Evolutionary conservation across 768 basidiomycete species (phyloP).

Genomic region (Agrocybe pediades): DNA sequence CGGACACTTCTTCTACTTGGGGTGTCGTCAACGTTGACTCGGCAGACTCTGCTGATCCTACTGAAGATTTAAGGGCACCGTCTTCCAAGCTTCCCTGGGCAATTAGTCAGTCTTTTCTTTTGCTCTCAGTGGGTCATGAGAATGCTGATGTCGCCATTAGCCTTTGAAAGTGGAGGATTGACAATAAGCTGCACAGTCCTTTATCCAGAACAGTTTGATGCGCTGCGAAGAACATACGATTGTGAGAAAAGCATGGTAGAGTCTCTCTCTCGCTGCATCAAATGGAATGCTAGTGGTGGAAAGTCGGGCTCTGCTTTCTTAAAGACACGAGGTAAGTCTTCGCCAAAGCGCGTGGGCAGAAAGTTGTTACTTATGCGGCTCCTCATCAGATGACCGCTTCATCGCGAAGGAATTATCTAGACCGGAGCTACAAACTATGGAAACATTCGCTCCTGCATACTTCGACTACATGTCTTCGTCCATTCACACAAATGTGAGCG

Average conservation of each 20-base stretch:
- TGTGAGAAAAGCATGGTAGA: conserved; percentile 95
- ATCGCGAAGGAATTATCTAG: conserved; percentile 96
- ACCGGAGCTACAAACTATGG: conserved; percentile 91
- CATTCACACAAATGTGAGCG: conserved; percentile 75
- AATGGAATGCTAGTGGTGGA: conserved; percentile 94
- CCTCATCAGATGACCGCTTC: conserved; percentile 92
- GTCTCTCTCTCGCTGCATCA: conserved; percentile 89
- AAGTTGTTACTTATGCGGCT: background rate
- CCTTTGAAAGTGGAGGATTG: conserved; percentile 87
- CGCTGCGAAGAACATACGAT: conserved; percentile 87
- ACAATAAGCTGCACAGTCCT: conserved; percentile 93
- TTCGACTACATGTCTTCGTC: conserved; percentile 99
- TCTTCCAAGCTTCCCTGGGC: conserved; percentile 84
- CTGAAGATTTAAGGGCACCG: conserved; percentile 73
- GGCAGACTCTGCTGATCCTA: conserved; percentile 64
- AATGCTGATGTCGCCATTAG: conserved; percentile 37
- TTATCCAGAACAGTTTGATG: conserved; percentile 97
- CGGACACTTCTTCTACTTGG: conserved; percentile 89
- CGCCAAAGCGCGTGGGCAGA: background rate
- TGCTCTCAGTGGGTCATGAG: background rate
- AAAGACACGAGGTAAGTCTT: conserved; percentile 79
- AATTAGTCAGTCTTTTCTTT: conserved; percentile 54
- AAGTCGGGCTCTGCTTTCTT: conserved; percentile 97
- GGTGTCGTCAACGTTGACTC: conserved; percentile 87
- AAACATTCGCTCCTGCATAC: conserved; percentile 95